Evolutionary conservation across 2,329 filamentous ascomycete genomes (phyloP), one percentile per base, ranked within the genome.

Genomic region (Xylaria sp.): DNA sequence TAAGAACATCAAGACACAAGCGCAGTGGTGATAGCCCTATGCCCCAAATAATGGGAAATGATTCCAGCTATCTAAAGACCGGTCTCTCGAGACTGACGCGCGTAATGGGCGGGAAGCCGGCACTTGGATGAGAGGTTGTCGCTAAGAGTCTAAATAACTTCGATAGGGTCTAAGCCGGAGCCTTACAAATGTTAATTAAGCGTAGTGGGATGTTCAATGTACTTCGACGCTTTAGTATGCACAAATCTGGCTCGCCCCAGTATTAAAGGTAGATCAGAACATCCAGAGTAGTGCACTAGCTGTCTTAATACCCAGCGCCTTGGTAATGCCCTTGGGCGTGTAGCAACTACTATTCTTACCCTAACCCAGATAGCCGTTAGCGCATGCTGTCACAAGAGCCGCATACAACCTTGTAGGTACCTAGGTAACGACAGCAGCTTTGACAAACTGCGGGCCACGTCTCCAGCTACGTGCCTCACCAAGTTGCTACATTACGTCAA

Each of bases 91-190:
- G 54, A 12, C 56, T 51, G 51, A 61, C n/a, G n/a, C 58, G 58
- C 10, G 13, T 10, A 61, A 51, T 20, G 31, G 59, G 36, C 33
- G n/a, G 54, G 41, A 43, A 23, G 36, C 33, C 59, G 59, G 59
- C 59, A 54, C 36, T 54, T 23, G 7, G 36, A 15, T 62, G 59
- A 54, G 59, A 54, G 10, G 36, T 28, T 10, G 25, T 39, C 4
- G 12, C 46, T 51, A n/a, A n/a, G n/a, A n/a, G n/a, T n/a, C n/a
- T n/a, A n/a, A n/a, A n/a, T n/a, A n/a, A n/a, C n/a, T n/a, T n/a
- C n/a, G n/a, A n/a, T n/a, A 51, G 28, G 18, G 43, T 49, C 12
- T 18, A 43, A 43, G 41, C 2, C 12, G 5, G 41, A 43, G 41
- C 41, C 41, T 13, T 18, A 15, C 41, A 15, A 43, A 13, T 13